A percentile compares a stretch with the other conserved stretches of the same genome.
These are phyloP conservation scores for Pyrenophora seminiperda DNA, from an alignment of 2,329 filamentous ascomycete species.

Conservation along the genomic window DNA sequence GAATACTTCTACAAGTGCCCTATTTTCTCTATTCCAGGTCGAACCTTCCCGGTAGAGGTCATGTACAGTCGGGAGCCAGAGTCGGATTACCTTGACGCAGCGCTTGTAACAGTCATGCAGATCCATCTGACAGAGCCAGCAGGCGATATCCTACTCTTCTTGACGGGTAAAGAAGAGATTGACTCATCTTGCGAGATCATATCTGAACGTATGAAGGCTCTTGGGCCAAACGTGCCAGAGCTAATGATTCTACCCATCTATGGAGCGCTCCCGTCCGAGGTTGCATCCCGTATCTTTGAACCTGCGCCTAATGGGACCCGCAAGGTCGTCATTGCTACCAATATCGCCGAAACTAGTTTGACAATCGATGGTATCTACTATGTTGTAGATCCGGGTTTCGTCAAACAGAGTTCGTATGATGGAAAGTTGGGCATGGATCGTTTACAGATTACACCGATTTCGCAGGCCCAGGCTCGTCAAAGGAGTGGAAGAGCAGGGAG, in stretches of 20 bases:
- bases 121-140: slow-evolving; percentile 92
- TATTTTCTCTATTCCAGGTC: slow-evolving; percentile 93
- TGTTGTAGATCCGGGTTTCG: slow-evolving; percentile 94
- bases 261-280: slow-evolving; percentile 87
- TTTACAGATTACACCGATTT: slow-evolving; percentile 92
- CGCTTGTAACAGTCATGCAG: slow-evolving; percentile 96
- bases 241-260: slow-evolving; percentile 96
- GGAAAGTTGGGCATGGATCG: slow-evolving; percentile 98
- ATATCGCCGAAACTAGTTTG: slow-evolving; percentile 97
- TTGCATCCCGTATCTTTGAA: slow-evolving; percentile 93
- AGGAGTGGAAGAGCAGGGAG: slow-evolving; percentile 89
- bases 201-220: slow-evolving; percentile 92
- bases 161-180: slow-evolving; percentile 97
- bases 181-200: slow-evolving; percentile 93
- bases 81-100: slow-evolving; percentile 91
- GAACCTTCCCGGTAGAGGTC: slow-evolving; percentile 94
- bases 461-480: slow-evolving; percentile 95
- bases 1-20: slow-evolving; percentile 95
- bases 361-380: slow-evolving; percentile 98
- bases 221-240: slow-evolving; percentile 89
- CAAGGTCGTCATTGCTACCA: slow-evolving; percentile 97
- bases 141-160: slow-evolving; percentile 94
- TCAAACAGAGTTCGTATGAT: slow-evolving; percentile 97
- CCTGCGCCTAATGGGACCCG: slow-evolving; percentile 82
- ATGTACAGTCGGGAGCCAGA: slow-evolving; percentile 95